Base-by-base conservation (phyloP, 345 rosid species). In the Hibiscus trionum region DNA sequence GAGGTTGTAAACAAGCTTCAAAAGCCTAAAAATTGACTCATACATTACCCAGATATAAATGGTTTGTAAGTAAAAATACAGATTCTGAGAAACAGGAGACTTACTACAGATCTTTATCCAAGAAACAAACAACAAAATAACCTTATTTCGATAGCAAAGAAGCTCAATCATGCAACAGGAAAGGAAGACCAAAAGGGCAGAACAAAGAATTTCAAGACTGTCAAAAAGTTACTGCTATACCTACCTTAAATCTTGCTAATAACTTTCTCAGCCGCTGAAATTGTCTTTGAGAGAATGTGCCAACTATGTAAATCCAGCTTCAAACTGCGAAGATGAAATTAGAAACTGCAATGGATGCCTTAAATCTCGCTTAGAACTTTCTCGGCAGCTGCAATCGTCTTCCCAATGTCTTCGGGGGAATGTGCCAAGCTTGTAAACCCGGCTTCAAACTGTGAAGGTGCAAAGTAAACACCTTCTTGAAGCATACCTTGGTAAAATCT, bases 391-490 rank as follows among this genome's bases (percentile, higher is more conserved):
- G 84, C 85, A 64, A 95, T 80, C 0, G 99, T 95, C 77, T 79
- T 74, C 79, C 83, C 81, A 64, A 95, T 86, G 73, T 90, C 99
- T 76, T 87, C 90, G 1, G 78, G 37, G 47, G 91, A 73, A 84
- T 92, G 99, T 12, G 97, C 97, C 88, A 92, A 80, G 79, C 99
- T 85, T 1, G 98, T 92, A 80, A 95, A 93, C 56, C 98, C 99
- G 2, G 97, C 99, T 79, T 95, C 97, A 21, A 86, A 95, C 73
- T 90, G 98, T 61, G 99, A 95, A 26, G 99, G 96, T 52, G 97
- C 99, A 29, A 95, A 85, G 82, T 90, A 95, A 17, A 90, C 93
- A 37, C 98, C 99, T 84, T 95, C 94, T 78, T 82, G 84, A 78
- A 92, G 83, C 98, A 95, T 90, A 70, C 96, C 98, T 53, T 84